Base-by-base conservation (phyloP, 495 filamentous ascomycete species). In the Lophium mytilinum region DNA sequence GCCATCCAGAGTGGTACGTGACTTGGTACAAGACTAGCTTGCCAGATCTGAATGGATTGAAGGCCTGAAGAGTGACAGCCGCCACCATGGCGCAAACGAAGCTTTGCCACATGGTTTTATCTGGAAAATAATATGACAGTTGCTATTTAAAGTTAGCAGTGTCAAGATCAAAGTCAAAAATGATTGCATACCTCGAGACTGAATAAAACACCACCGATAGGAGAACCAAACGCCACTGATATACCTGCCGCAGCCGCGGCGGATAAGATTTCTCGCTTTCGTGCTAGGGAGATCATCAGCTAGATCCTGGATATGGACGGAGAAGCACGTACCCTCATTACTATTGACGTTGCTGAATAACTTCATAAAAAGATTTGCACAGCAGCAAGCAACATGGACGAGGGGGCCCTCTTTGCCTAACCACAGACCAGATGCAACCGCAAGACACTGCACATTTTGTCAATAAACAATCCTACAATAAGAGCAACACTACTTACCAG, bases 51-150 rank as follows among this genome's bases (percentile, higher is more conserved):
- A 97, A 97, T 11, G 93, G 93, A 67, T 98, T 91, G 53, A 95
- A 80, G 33, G 88, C 88, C 69, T 98, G 92, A 30, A 98, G 72
- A 14, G 89, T 89, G 9, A 97, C 89, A 14, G 94, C 91, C 14
- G 93, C 93, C 10, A 95, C 86, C 91, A 97, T 97, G 65, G 93
- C 93, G 64, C 92, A 96, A 15, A 98, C 93, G 72, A 98, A 97
- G 68, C 89, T 95, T 68, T 96, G 92, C 93, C 93, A 98, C 93
- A 98, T 98, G 1, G 93, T 96, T 69, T 96, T 97, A 66, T 98
- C 93, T 1, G 93, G 93, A 61, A 98, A 98, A 70, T 97, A 98
- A 73, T 97, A 98, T 1, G 90, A 95, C 11, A 98, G 73, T 78
- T 96, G 92, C 80, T 82, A 39, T 7, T 53, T 9, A 18, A 21